phyloP scores from a whole-genome alignment of 192 early-diverging fungal species.

The Gigaspora rosea region DNA sequence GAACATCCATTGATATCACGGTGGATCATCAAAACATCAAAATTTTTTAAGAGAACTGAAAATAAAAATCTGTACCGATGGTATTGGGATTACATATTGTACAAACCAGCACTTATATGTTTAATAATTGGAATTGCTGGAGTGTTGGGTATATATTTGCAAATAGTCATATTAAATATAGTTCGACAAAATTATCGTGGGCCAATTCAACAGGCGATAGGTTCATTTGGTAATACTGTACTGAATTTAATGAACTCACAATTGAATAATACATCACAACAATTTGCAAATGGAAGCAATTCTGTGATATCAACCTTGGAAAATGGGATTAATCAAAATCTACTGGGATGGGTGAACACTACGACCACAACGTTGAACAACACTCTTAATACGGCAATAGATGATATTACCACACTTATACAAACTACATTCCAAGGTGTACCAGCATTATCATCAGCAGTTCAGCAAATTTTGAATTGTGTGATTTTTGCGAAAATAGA shows the following conservation, averaged over 20 bases:
- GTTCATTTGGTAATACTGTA: conserved; percentile 10
- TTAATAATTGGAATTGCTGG: conserved; percentile 37
- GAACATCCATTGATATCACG: conserved; percentile 19
- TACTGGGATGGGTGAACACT: conserved; percentile 22
- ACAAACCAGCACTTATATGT: conserved; percentile 34
- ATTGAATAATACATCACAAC: neutral
- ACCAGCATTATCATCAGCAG: neutral
- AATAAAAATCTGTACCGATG: conserved; percentile 34
- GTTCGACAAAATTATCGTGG: conserved; percentile 23
- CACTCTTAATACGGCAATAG: conserved; percentile 21
- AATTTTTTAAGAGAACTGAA: conserved; percentile 26
- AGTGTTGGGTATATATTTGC: conserved; percentile 28
- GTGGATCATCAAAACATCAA: conserved; percentile 19
- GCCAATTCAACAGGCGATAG: neutral
- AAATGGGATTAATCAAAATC: conserved; percentile 8
- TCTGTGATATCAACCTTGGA: neutral
- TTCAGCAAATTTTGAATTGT: conserved; percentile 15
- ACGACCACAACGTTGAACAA: conserved; percentile 20
- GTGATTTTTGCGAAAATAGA: conserved; percentile 17
- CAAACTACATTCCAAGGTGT: neutral
- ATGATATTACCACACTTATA: conserved; percentile 22
- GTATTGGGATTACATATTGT: conserved; percentile 37
- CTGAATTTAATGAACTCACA: conserved; percentile 3
- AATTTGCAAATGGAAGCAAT: conserved; percentile 13
- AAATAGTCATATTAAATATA: conserved; percentile 34